Conservation (phyloP, 1,284 basidiomycete genomes). For the Ganoderma resinaceum region DNA sequence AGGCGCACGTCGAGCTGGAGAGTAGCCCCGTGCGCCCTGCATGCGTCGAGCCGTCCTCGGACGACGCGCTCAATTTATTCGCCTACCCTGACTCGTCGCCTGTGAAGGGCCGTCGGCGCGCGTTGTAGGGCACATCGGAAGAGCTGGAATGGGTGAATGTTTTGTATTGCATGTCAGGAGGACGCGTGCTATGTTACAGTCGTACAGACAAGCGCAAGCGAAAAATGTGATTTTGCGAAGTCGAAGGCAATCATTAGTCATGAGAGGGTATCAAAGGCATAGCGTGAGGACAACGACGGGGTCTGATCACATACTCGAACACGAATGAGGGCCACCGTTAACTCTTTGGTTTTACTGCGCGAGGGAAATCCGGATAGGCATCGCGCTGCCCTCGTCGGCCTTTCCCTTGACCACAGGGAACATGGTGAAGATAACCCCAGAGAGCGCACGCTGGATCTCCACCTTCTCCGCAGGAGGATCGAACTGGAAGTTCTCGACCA, state of each 20-base stretch:
- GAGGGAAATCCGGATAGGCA: slow-evolving; percentile 23
- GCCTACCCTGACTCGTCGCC: slow-evolving; percentile 42
- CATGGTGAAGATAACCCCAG: slow-evolving; percentile 47
- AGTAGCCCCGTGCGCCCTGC: slow-evolving; percentile 27
- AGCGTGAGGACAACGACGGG: not conserved
- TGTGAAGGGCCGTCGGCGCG: slow-evolving; percentile 8
- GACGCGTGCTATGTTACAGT: not conserved
- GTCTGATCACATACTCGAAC: not conserved
- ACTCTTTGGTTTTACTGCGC: not conserved
- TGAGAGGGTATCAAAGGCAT: not conserved
- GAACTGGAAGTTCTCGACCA: slow-evolving; percentile 38
- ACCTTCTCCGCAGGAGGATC: slow-evolving; percentile 40
- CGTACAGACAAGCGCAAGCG: not conserved
- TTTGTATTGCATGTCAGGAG: not conserved
- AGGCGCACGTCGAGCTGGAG: slow-evolving; percentile 13
- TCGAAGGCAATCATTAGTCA: not conserved
- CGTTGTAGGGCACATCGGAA: not conserved
- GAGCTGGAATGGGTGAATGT: not conserved
- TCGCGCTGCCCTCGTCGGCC: slow-evolving; percentile 43
- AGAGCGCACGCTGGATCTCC: slow-evolving; percentile 42
- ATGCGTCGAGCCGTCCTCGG: slow-evolving; percentile 44
- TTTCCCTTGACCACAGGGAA: slow-evolving; percentile 54
- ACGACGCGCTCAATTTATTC: slow-evolving; percentile 60
- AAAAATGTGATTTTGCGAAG: not conserved
- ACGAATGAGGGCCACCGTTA: not conserved